These are phyloP conservation scores for Acer campestre DNA, from an alignment of 345 rosid genomes.

Conservation along the genomic window DNA sequence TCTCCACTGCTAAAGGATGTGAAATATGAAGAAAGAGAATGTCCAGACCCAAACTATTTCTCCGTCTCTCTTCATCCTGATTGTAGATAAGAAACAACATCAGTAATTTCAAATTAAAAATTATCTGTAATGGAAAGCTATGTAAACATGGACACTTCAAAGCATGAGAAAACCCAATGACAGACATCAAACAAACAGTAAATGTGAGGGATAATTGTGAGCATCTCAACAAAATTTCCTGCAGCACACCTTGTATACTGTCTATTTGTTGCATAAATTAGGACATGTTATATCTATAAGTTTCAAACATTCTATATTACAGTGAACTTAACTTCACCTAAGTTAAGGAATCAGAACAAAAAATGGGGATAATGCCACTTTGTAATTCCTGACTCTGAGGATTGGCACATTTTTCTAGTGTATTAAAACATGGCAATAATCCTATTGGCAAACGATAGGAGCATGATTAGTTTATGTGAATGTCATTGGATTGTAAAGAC, in stretches of 20 bases:
- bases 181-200: not conserved
- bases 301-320: not conserved
- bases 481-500: not conserved
- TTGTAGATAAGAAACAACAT: not conserved
- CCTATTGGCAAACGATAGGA: not conserved
- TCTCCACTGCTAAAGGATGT: constrained; percentile 20
- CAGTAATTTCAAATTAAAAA: not conserved
- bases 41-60: constrained; percentile 31
- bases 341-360: not conserved
- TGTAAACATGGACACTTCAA: not conserved
- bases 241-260: not conserved
- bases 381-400: not conserved
- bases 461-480: not conserved
- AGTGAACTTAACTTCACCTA: not conserved
- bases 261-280: not conserved
- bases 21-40: constrained; percentile 28
- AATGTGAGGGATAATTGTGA: not conserved
- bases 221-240: not conserved
- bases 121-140: not conserved
- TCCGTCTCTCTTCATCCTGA: constrained; percentile 35
- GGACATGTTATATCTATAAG: not conserved
- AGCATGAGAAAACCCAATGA: not conserved
- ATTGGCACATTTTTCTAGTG: not conserved
- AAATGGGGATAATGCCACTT: not conserved
- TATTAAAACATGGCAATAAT: not conserved